Base-by-base conservation (phyloP, 768 basidiomycete genomes). In the Boletellus ananiceps region DNA sequence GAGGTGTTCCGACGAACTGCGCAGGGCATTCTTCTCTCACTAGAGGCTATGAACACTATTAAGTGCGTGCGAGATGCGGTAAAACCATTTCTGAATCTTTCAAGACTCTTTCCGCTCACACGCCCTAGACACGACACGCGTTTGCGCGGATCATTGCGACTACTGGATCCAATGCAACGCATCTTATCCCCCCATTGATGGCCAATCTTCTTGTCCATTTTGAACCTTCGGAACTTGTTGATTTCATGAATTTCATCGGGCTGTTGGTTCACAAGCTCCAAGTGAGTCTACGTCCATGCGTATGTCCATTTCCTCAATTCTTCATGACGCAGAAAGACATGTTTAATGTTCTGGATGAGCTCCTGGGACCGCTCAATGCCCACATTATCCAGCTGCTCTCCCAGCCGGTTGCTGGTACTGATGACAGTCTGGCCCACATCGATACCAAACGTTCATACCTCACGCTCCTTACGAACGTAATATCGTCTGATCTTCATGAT, bases 191-290 rank as follows among this genome's bases (percentile, higher is more conserved):
- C 2, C 75, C 85, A 19, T 76, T 99, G 40, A 97, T 97, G 83
- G 76, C 80, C 39, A 86, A 89, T 64, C 80, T 98, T n/a, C 80
- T 98, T 44, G 79, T 84, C 3, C 89, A 95, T 58, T 93, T 94
- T 60, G 92, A 96, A 56, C 86, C 93, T 1, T 80, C 86, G 7
- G 96, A 99, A 67, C 73, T 99, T 49, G 84, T 88, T 25, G 96
- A 99, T 63, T 95, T 98, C 60, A 86, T 98, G 78, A 88, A 86
- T 60, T 98, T 99, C 73, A 87, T 99, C 47, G 87, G 87, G 7
- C 74, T 96, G 8, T 73, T 97, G 46, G 85, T 94, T 45, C 92
- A 95, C 66, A 89, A 89, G 63, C 79, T 98, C 47, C 89, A 92
- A 76, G 94, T 93, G 51, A 47, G 66, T 53, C 19, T 41, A 40